Evolutionary conservation across 441 rosid species (phyloP), one percentile per base, ranked within the genome.

Genomic region (Euphorbia corollata): DNA sequence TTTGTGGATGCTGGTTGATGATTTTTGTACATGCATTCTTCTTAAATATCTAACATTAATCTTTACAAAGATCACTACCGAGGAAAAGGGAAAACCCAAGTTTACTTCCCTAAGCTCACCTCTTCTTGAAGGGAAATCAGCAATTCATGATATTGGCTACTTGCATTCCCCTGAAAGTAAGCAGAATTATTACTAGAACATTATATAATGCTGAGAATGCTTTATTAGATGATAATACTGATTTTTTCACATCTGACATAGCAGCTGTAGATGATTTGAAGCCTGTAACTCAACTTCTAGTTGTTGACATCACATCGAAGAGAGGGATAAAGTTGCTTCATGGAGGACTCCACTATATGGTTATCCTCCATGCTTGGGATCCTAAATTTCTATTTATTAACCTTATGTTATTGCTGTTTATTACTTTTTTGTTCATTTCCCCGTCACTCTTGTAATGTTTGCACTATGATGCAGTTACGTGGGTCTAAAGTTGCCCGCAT

Each of bases 211-310:
- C 67, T 71, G 67, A 54, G 64, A 64, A 20, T 64, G 27, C 73
- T 68, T 45, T 69, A 39, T 64, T 74, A n/a, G 30, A 59, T 73
- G 54, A 66, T 68, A 23, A 62, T 51, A 13, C 6, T 45, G 8
- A 43, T 63, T 58, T 72, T 61, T 67, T 58, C 41, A 74, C 32
- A 51, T 75, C 58, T 69, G 76, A 69, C 60, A 55, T 78, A 73
- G 50, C 87, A 95, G 98, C 92, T 68, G 48, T 78, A 47, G 96
- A 90, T 69, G 84, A 92, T 73, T 75, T 95, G 85, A 95, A 92
- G 85, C 86, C 96, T 51, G 97, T 95, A 64, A 88, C 99, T 72
- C 97, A 95, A 86, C 91, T 90, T 81, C 91, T 95, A 64, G 84
- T 81, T 72, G 87, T 85, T 77, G 93, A 90, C 74, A 70, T 90